These are phyloP conservation scores for Dryas drummondii DNA, from an alignment of 306 rosid species.

Conservation along the genomic window DNA sequence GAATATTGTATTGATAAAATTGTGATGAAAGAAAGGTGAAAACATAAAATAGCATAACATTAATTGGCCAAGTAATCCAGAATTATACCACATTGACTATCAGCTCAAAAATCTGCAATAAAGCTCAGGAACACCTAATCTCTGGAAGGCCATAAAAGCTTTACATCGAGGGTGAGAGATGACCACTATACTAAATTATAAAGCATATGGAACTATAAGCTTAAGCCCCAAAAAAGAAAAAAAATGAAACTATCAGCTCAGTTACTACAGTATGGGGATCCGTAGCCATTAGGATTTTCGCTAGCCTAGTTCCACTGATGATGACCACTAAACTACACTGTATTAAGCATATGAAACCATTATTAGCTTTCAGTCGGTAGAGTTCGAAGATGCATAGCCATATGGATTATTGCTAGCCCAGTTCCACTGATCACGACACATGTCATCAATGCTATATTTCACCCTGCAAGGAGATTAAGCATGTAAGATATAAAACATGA, in stretches of 20 bases:
- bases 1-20: neutral
- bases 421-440: slow-evolving; percentile 99
- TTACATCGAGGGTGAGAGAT: slow-evolving; percentile 25
- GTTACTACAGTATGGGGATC: slow-evolving; percentile 38
- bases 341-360: slow-evolving; percentile 12
- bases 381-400: slow-evolving; percentile 64
- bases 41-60: slow-evolving; percentile 24
- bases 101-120: slow-evolving; percentile 16
- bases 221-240: neutral
- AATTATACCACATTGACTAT: slow-evolving; percentile 26
- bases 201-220: slow-evolving; percentile 18
- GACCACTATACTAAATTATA: slow-evolving; percentile 11
- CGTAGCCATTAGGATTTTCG: slow-evolving; percentile 71
- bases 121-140: slow-evolving; percentile 21
- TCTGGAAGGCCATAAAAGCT: slow-evolving; percentile 41
- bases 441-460: slow-evolving; percentile 77
- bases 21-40: neutral
- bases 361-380: slow-evolving; percentile 31
- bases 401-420: slow-evolving; percentile 98
- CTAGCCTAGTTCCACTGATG: slow-evolving; percentile 89
- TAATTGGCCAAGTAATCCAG: slow-evolving; percentile 35
- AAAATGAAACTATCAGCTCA: slow-evolving; percentile 15
- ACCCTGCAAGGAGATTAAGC: slow-evolving; percentile 55
- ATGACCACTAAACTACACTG: slow-evolving; percentile 6
- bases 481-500: slow-evolving; percentile 3